Evolutionary conservation across 2,329 filamentous ascomycete genomes (phyloP).

Genomic region (Gnomoniopsis smithogilvyi): DNA sequence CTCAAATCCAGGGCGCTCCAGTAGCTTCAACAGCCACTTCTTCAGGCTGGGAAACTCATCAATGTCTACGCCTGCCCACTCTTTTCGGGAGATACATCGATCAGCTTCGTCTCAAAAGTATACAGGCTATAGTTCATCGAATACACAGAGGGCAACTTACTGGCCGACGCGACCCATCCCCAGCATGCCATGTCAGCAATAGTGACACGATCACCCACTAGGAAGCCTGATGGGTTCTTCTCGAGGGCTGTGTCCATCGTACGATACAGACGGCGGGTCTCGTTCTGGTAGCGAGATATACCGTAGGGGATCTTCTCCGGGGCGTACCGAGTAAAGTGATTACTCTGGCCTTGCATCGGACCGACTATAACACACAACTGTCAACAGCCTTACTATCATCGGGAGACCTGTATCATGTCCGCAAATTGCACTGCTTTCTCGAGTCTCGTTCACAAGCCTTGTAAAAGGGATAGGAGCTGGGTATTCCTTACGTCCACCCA

Average conservation of each 20-base stretch:
- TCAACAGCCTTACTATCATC: background rate
- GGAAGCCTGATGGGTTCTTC: constrained; percentile 51
- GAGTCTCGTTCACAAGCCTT: background rate
- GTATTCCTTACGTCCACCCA: constrained; percentile 53
- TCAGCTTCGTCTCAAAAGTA: background rate
- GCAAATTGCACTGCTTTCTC: background rate
- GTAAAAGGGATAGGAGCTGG: background rate
- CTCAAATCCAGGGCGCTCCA: constrained; percentile 67
- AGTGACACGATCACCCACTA: constrained; percentile 67
- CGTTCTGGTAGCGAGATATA: constrained; percentile 77
- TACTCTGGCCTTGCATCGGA: constrained; percentile 79
- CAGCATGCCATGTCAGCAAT: constrained; percentile 78
- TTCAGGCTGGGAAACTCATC: constrained; percentile 73
- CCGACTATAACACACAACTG: constrained; percentile 43
- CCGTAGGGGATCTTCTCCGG: constrained; percentile 81
- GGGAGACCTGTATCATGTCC: background rate
- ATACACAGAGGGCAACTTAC: constrained; percentile 34
- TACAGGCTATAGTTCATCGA: background rate
- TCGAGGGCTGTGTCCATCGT: constrained; percentile 71
- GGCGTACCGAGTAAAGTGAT: constrained; percentile 80
- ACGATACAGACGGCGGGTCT: constrained; percentile 69
- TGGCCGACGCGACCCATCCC: constrained; percentile 66
- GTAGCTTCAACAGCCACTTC: constrained; percentile 72
- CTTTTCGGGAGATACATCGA: constrained; percentile 26
- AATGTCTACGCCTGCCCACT: constrained; percentile 66